Conservation (phyloP, 2,329 filamentous ascomycete genomes). For the Chaetomium olivaceum region DNA sequence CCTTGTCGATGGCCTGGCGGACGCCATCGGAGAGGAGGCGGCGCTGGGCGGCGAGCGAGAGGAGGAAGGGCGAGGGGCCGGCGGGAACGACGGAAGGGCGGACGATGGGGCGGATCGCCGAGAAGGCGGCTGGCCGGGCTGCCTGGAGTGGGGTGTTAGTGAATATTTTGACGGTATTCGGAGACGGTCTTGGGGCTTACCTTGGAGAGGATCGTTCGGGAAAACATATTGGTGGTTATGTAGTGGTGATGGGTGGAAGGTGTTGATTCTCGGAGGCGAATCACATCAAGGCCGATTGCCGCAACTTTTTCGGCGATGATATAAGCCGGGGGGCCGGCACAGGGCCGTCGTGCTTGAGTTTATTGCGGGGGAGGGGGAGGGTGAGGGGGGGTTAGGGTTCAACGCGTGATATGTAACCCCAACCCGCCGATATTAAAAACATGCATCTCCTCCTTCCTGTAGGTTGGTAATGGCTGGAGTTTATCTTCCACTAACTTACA, state of each 20-base stretch:
- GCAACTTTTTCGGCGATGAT: slow-evolving; percentile 26
- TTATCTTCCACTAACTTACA: not conserved
- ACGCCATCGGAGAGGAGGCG: slow-evolving; percentile 81
- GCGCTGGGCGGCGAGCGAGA: slow-evolving; percentile 41
- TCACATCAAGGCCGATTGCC: not conserved
- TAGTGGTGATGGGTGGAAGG: not conserved
- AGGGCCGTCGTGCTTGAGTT: no score
- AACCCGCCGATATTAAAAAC: not conserved
- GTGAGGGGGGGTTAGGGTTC: slow-evolving; percentile 26
- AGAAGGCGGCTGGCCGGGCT: slow-evolving; percentile 26
- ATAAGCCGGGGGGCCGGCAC: slow-evolving; percentile 9
- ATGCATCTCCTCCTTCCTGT: not conserved
- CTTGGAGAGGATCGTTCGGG: slow-evolving; percentile 30
- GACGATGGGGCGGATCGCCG: slow-evolving; percentile 17
- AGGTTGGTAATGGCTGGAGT: not conserved
- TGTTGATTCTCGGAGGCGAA: not conserved
- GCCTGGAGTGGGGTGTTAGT: slow-evolving; percentile 20
- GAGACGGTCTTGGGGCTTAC: slow-evolving; percentile 15
- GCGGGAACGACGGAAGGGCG: slow-evolving; percentile 2
- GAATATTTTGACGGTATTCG: not conserved
- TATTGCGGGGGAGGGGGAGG: not conserved
- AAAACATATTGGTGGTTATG: slow-evolving; percentile 24
- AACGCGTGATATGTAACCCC: not conserved
- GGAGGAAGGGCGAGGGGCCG: slow-evolving; percentile 21
- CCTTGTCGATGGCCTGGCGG: slow-evolving; percentile 82